phyloP scores from a whole-genome alignment of 306 rosid species.

The Glycine tomentella region DNA sequence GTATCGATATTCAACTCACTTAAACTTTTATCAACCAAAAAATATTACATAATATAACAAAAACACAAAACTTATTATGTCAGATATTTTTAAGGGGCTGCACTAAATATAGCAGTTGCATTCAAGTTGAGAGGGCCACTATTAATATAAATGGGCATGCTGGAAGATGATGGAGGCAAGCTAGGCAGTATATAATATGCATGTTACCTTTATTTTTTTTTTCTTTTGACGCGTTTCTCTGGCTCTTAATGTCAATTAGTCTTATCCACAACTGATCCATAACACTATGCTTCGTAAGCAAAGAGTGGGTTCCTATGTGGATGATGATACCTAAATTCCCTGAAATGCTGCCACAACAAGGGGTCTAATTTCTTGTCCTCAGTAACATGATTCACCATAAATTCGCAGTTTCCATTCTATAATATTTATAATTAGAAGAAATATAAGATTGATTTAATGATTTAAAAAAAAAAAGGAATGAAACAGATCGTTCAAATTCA shows the following conservation, averaged over 20 bases:
- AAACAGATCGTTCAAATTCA: no score
- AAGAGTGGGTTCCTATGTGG: constrained; percentile 14
- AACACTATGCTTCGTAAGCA: constrained; percentile 1
- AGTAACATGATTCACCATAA: not conserved
- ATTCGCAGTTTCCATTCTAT: not conserved
- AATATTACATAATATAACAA: no score
- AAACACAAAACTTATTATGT: no score
- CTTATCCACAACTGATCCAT: not conserved
- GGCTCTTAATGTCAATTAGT: not conserved
- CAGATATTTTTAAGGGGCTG: no score
- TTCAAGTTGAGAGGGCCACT: not conserved
- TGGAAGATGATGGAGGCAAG: not conserved
- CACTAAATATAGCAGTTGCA: not conserved
- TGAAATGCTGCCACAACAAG: not conserved
- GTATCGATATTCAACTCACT: no score
- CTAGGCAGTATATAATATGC: no score
- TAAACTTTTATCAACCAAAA: no score
- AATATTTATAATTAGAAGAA: no score
- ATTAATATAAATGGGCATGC: not conserved
- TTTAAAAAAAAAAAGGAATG: no score
- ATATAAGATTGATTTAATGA: no score
- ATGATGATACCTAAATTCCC: not conserved
- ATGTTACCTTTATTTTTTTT: no score
- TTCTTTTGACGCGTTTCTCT: not conserved
- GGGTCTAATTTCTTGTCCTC: constrained; percentile 6